These are phyloP conservation scores for Solanum hybrid DNA, from an alignment of 305 asterid genomes.

Conservation along the genomic window DNA sequence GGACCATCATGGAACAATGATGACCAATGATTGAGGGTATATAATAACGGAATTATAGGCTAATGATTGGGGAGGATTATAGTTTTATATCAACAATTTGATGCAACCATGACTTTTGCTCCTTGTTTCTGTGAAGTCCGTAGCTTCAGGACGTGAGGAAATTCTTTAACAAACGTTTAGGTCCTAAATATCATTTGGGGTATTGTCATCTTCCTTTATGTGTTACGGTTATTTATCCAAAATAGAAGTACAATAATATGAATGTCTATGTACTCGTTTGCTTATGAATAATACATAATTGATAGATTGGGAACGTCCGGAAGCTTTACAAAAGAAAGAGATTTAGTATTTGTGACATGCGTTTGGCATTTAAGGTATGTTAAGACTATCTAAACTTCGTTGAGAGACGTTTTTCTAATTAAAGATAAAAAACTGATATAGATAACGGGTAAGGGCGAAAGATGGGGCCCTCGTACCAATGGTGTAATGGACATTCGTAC, in stretches of 20 bases:
- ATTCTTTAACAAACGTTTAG: background rate
- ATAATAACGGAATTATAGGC: background rate
- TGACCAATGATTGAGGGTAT: background rate
- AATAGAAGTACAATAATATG: background rate
- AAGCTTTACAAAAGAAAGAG: background rate
- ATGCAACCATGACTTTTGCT: background rate
- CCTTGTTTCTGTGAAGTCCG: background rate
- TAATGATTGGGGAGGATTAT: background rate
- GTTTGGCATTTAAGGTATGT: too few relatives aligned
- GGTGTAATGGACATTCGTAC: too few relatives aligned
- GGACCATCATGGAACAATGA: background rate
- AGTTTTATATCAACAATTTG: background rate
- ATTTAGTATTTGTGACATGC: too few relatives aligned
- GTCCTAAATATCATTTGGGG: background rate
- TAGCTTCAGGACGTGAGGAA: background rate
- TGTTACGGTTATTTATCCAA: background rate
- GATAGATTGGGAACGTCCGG: background rate
- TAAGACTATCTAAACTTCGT: too few relatives aligned
- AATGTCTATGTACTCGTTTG: background rate
- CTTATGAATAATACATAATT: too few relatives aligned
- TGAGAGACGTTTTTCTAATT: too few relatives aligned
- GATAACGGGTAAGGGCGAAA: too few relatives aligned
- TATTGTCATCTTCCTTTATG: background rate
- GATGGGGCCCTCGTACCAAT: too few relatives aligned
- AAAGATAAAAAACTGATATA: too few relatives aligned